Evolutionary conservation across 192 early-diverging fungal species (phyloP).

Genomic region (Mortierella antarctica): DNA sequence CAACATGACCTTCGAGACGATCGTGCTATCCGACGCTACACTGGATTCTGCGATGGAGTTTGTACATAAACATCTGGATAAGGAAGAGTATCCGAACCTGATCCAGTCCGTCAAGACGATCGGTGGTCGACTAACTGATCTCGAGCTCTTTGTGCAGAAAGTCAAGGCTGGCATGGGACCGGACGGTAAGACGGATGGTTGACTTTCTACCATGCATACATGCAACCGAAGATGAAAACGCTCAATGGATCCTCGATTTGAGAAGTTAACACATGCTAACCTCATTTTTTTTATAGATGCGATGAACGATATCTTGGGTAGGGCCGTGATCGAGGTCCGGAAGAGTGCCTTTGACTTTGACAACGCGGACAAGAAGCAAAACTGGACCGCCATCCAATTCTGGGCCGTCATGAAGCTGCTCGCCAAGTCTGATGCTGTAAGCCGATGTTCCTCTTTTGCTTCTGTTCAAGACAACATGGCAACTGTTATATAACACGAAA

Average conservation of each 20-base stretch:
- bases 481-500: background rate
- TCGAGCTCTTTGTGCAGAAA: constrained; percentile 91
- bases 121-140: constrained; percentile 92
- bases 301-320: constrained; percentile 83
- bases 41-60: constrained; percentile 69
- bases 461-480: background rate
- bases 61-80: constrained; percentile 62
- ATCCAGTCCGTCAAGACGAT: constrained; percentile 70
- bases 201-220: background rate
- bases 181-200: constrained; percentile 56
- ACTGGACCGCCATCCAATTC: constrained; percentile 92
- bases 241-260: background rate
- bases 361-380: constrained; percentile 41
- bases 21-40: constrained; percentile 78
- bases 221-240: background rate
- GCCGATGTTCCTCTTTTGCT: constrained; percentile 21
- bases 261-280: constrained; percentile 15
- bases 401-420: constrained; percentile 87
- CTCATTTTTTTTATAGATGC: constrained; percentile 61
- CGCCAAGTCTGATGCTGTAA: constrained; percentile 63
- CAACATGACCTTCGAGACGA: constrained; percentile 72
- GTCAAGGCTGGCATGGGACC: constrained; percentile 76
- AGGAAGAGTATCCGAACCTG: constrained; percentile 48
- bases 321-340: constrained; percentile 86
- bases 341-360: constrained; percentile 87